Evolutionary conservation across 805 yeast genomes (phyloP), one percentile per base, ranked within the genome.

Genomic region (Barnettozyma californica): DNA sequence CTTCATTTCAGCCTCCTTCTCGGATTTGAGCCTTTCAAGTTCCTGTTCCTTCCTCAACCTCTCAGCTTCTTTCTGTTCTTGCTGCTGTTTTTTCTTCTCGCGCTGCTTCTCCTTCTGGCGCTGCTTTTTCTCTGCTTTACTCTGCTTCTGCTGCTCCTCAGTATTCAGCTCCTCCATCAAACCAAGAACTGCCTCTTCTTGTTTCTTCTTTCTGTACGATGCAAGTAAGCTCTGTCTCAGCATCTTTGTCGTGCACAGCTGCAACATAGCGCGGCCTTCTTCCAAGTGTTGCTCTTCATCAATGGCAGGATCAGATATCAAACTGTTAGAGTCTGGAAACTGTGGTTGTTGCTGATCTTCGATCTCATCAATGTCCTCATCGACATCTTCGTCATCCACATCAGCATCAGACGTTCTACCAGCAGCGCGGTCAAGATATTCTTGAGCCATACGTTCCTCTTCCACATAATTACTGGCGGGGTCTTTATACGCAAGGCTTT

Each of bases 201-300:
- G 91, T 43, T 85, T 78, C 54, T 81, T 84, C 57, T 84, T 91
- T 52, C 86, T 85, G 61, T 83, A 90, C 0, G 95, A 87, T 27
- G 76, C 79, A 59, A 86, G 72, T 29, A 91, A 77, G 41, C 89
- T 76, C 55, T 80, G 82, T 59, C 86, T 87, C 56, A 91, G 76
- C 61, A 88, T 73, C 46, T 87, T 80, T 5, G 94, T 84, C 1
- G 91, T 87, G 48, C 89, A 85, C 46, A 87, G 74, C 58, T 87
- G 89, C 52, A 91, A 76, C 73, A 88, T 76, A 23, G 85, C 80
- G 35, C 91, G 84, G 11, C 92, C 84, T 66, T 90, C 95, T 58
- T 80, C 83, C 59, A 87, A 68, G 44, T 90, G 75, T 63, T 74
- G 84, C 51, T 80, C 84, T 45, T 82, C 84, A 51, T 75, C 80